These are phyloP conservation scores for Phytomonas sp. DNA, from an alignment of 208 protist species.

Conservation along the genomic window DNA sequence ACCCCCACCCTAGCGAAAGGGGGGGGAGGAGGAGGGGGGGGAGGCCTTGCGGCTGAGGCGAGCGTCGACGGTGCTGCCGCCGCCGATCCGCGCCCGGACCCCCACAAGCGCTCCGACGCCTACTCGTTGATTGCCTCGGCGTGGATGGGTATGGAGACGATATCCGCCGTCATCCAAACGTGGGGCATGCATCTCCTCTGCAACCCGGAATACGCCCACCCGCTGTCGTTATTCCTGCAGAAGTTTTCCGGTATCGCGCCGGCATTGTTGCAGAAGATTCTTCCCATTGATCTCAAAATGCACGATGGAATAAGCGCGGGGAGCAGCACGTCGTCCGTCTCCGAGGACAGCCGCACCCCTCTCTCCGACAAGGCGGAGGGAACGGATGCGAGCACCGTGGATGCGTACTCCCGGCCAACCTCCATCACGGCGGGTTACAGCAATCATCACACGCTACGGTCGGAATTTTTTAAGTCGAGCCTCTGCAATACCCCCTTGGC, in stretches of 20 bases:
- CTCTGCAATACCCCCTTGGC: too few relatives aligned
- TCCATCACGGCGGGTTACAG: too few relatives aligned
- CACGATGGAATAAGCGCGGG: background rate
- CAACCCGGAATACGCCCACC: slow-evolving; percentile 50
- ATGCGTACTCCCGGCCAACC: too few relatives aligned
- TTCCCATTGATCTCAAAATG: slow-evolving; percentile 1
- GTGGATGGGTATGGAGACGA: slow-evolving; percentile 45
- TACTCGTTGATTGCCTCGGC: slow-evolving; percentile 52
- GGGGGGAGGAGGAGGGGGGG: too few relatives aligned
- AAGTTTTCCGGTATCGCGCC: slow-evolving; percentile 53
- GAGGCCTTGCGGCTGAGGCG: background rate
- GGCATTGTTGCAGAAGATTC: slow-evolving; percentile 28
- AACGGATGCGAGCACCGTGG: background rate
- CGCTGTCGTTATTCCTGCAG: slow-evolving; percentile 60
- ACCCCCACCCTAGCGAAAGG: too few relatives aligned
- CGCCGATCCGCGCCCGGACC: background rate
- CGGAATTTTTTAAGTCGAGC: too few relatives aligned
- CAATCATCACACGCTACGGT: too few relatives aligned
- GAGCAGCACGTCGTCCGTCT: background rate
- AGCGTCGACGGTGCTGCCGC: background rate
- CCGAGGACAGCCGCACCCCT: background rate
- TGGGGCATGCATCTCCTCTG: slow-evolving; percentile 65
- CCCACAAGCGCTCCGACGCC: background rate
- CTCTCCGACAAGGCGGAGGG: background rate
- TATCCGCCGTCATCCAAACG: slow-evolving; percentile 36